Conservation (phyloP, 257 asterid genomes). For the Lantana camara region DNA sequence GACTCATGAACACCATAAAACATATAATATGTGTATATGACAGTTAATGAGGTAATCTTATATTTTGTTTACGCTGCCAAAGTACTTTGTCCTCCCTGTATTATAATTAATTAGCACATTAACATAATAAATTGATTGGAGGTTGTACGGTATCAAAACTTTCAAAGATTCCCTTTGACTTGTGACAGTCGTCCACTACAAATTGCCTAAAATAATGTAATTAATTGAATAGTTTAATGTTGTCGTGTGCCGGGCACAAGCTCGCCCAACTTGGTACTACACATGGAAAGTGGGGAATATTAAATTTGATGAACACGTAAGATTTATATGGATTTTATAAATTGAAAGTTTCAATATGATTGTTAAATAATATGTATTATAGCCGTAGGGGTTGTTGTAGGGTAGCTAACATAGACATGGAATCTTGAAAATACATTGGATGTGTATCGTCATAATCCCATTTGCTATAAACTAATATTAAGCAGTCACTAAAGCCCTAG, state of each 20-base stretch:
- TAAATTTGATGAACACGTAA: neutral
- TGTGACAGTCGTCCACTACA: neutral
- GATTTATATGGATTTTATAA: too few species aligned
- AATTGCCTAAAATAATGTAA: neutral
- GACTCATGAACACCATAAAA: too few species aligned
- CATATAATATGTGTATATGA: too few species aligned
- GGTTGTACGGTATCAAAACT: neutral
- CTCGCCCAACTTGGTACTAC: neutral
- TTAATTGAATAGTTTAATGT: constrained; percentile 9
- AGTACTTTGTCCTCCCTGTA: neutral
- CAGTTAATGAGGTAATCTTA: too few species aligned
- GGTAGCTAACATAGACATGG: neutral
- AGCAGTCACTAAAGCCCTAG: neutral
- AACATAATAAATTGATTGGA: too few species aligned
- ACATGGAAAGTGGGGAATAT: neutral
- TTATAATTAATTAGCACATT: neutral
- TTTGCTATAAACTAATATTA: neutral
- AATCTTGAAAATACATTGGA: neutral
- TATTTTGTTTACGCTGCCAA: neutral
- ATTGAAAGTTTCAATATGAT: neutral
- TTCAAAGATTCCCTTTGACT: constrained; percentile 1
- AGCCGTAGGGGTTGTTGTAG: neutral
- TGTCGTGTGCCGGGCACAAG: constrained; percentile 15
- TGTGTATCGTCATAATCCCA: neutral
- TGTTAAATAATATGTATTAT: too few species aligned